Evolutionary conservation across 2,329 filamentous ascomycete genomes (phyloP), one percentile per base, ranked within the genome.

Genomic region (Penicillium occitanis): DNA sequence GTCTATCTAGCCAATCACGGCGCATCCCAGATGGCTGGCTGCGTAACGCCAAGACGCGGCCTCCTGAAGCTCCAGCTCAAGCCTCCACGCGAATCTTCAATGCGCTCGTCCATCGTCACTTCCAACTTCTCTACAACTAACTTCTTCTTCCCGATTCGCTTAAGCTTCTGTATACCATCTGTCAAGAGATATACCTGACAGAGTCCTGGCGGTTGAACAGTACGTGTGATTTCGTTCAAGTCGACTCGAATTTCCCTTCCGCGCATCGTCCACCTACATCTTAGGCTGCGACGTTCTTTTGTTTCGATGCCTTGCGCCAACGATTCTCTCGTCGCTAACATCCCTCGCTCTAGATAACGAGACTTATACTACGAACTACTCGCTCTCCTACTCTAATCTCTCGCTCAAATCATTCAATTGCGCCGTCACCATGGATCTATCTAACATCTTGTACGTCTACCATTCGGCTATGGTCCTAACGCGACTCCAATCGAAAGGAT

Each of bases 361-460:
- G 25, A 58, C 22, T 5, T 11, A 8, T 1, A 35, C 14, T n/a
- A 25, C n/a, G 30, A 33, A 33, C 3, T 13, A 44, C 33, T 28
- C 19, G 5, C 25, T 42, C n/a, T 7, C 40, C 10, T 33, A 1
- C 17, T 42, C 6, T 6, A 62, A 8, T 7, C 11, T 50, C 3
- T n/a, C n/a, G 0, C 25, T 42, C 51, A 33, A 37, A 37, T 40
- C 40, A 22, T 22, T 37, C 51, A 48, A 64, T 64, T 30, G 51
- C 44, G 25, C 60, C 33, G 61, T 48, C 60, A 84, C 77, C 71
- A 96, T 97, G 92, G 93, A 97, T 81, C 91, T 93, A 84, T 94
- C 92, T 69, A 92, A 96, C 81, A 89, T 89, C 78, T 96, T 96
- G 92, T 96, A 85, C 83, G 91, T 85, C 8, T 69, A 64, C 19